Evolutionary conservation across 1,284 basidiomycete species (phyloP), one percentile per base, ranked within the genome.

Genomic region (Trichosporon inkin): DNA sequence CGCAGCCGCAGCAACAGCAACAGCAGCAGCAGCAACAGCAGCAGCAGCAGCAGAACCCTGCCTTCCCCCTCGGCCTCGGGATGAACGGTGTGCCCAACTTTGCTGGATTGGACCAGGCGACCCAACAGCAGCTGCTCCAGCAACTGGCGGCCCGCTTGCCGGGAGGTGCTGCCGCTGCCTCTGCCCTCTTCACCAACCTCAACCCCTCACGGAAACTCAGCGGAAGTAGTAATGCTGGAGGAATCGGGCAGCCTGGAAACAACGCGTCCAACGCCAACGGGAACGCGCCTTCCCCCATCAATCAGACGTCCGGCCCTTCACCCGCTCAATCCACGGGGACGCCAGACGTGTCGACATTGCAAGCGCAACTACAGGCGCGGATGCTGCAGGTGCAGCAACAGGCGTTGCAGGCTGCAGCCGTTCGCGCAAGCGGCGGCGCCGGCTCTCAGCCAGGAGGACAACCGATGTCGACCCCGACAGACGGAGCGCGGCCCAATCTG

Each of bases 341-440:
- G 4, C 52, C 54, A 7, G 61, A 65, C 44, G 55, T 62, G 10
- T 47, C 58, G 1, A 22, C 61, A 5, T 59, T 65, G 20, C 64
- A 65, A 22, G 58, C 64, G 4, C 61, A 62, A 35, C 56, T 65
- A 13, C 64, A 65, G 37, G 58, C 61, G n/a, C 61, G 64, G 13
- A 60, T 65, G 55, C 10, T 65, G 28, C 57, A 59, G 41, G 55
- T 44, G 35, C 69, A 71, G 40, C 69, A 69, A 51, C 35, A 35
- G 57, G 37, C n/a, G 34, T 28, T 52, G 32, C 38, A 38, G 35
- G 47, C 36, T 3, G 35, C 28, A 16, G 39, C 49, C 4, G 35
- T 34, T 10, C 36, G 36, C 17, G 39, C 56, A 19, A 36, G 36
- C n/a, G 35, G 35, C 6, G 40, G 47, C 19, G 60, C 49, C 20